Evolutionary conservation across 129 eudicot genomes (phyloP), one percentile per base, ranked within the genome.

Genomic region (Silybum marianum): DNA sequence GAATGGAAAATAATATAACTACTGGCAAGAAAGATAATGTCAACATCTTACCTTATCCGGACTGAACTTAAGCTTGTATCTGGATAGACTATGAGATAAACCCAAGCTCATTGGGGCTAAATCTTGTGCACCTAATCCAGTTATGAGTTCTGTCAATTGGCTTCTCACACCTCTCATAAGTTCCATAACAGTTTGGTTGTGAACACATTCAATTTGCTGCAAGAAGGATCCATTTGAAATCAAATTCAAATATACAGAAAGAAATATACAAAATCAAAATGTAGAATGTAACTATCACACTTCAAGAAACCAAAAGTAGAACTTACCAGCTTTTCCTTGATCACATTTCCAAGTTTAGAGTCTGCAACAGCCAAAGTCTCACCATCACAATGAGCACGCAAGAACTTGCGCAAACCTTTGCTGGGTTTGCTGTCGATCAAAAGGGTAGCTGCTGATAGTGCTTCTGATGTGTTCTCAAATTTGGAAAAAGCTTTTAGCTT

Each of bases 41-140:
- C 8, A 69, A 25, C 34, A 9, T 68, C 69, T 86, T 80, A 93
- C 98, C 93, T 95, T 95, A 48, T 95, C 99, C 1, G 99, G 95
- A 77, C 99, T 95, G 84, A 95, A 95, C 67, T 93, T 95, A 38
- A 95, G 89, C 82, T 88, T 95, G 92, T 88, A 93, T 90, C 99
- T 85, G 10, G 95, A 93, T 69, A 95, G 51, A 73, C 99, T 95
- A 86, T 95, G 99, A 82, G 99, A 95, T 83, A 95, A 93, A 73
- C 99, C 99, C 86, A 95, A 83, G 84, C 99, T 95, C 99, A 95
- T 95, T 3, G 99, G 99, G 70, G 98, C 97, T 82, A 95, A 54
- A 83, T 95, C 99, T 89, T 95, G 97, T 14, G 93, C 74, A 16
- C 93, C 99, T 66, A 95, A 83, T 69, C 98, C 99, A 67, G 95